Percentiles rank a stretch among this genome's conserved stretches.
Conservation (phyloP, 192 early-diverging fungal species). For the Nowakowskiella sp. region DNA sequence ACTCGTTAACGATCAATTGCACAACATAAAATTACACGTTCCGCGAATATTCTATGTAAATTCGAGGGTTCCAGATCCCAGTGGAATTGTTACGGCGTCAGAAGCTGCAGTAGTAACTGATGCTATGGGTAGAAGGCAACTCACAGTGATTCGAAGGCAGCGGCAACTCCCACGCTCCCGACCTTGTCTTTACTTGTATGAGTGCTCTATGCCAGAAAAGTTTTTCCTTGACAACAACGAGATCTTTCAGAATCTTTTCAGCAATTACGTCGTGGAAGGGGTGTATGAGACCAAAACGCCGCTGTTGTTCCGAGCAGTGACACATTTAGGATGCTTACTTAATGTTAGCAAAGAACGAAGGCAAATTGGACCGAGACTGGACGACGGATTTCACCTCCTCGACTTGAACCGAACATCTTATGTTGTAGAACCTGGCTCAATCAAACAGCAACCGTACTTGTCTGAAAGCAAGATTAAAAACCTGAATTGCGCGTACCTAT, state of each 20-base stretch:
- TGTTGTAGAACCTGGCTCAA: not conserved
- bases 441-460: conserved; percentile 1
- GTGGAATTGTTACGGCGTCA: conserved; percentile 19
- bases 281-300: conserved; percentile 92
- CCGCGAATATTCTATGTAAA: conserved; percentile 83
- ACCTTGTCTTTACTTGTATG: conserved; percentile 63
- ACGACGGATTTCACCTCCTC: conserved; percentile 45
- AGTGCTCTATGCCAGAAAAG: conserved; percentile 71
- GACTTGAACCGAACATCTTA: conserved; percentile 12
- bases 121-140: conserved; percentile 3
- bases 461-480: conserved; percentile 17
- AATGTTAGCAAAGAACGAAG: conserved; percentile 17
- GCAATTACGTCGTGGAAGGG: conserved; percentile 79
- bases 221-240: conserved; percentile 65
- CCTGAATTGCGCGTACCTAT: conserved; percentile 68
- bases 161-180: conserved; percentile 73
- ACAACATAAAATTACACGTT: conserved; percentile 63
- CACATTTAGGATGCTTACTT: conserved; percentile 62
- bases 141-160: conserved; percentile 17
- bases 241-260: conserved; percentile 72
- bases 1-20: conserved; percentile 57
- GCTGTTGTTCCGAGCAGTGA: conserved; percentile 69
- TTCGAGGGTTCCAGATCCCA: conserved; percentile 48
- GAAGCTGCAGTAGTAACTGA: conserved; percentile 16
- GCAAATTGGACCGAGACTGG: conserved; percentile 14